phyloP scores from a whole-genome alignment of 345 rosid species.

The Luvunga scandens region DNA sequence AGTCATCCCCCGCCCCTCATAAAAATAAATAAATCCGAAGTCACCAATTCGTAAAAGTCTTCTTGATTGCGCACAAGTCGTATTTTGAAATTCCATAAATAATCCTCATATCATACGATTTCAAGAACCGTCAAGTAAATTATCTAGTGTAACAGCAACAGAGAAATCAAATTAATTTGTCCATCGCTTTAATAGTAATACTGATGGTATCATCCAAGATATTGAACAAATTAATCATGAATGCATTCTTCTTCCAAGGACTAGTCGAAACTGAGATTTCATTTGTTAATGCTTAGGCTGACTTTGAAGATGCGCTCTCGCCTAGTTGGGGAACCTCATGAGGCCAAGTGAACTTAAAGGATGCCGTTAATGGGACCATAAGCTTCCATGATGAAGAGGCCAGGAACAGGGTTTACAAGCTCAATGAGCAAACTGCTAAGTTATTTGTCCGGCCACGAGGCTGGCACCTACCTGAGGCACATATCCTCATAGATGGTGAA shows the following conservation, averaged over 20 bases:
- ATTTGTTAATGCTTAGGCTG: constrained; percentile 48
- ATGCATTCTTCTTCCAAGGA: neutral
- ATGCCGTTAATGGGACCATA: constrained; percentile 83
- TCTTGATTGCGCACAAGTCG: neutral
- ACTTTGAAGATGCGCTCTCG: constrained; percentile 87
- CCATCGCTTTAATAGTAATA: neutral
- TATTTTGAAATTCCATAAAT: neutral
- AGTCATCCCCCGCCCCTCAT: neutral
- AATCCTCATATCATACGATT: neutral
- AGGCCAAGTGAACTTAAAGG: constrained; percentile 91
- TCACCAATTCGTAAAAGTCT: neutral
- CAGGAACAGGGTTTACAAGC: constrained; percentile 80
- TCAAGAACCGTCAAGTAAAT: neutral
- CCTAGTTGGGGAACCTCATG: constrained; percentile 93
- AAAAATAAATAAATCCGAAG: neutral
- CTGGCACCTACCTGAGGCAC: constrained; percentile 93
- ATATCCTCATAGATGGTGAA: constrained; percentile 76
- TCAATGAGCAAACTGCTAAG: constrained; percentile 75
- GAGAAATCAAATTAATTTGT: neutral
- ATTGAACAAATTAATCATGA: too few species aligned
- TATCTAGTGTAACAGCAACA: neutral
- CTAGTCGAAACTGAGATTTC: neutral
- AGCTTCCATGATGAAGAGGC: constrained; percentile 71
- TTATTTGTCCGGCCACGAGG: constrained; percentile 88
- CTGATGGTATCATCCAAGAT: neutral